A percentile compares a stretch with the other conserved stretches of the same genome.
phyloP scores from a whole-genome alignment of 306 rosid genomes.

The Ochetophila trinervis region DNA sequence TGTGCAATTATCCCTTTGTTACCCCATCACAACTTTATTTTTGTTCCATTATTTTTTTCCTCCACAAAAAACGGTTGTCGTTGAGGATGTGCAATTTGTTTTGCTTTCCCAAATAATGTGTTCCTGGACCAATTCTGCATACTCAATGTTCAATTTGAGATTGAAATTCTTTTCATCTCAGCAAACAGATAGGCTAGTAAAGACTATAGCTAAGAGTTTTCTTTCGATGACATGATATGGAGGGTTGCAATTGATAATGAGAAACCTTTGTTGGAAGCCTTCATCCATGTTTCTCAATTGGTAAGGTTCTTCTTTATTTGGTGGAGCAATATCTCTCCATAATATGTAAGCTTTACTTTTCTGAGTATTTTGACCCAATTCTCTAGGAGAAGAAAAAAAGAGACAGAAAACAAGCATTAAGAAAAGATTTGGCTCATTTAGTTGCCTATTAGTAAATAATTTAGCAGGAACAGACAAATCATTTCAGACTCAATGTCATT shows the following conservation, averaged over 20 bases:
- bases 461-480: neutral
- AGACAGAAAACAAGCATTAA: neutral
- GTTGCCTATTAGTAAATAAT: neutral
- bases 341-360: neutral
- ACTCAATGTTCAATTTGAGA: neutral
- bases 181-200: neutral
- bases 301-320: neutral
- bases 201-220: neutral
- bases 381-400: neutral
- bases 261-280: neutral
- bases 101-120: too few relatives aligned
- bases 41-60: too few relatives aligned
- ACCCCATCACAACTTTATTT: too few relatives aligned
- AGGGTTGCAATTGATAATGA: neutral
- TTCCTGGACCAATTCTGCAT: too few relatives aligned
- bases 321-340: neutral
- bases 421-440: neutral
- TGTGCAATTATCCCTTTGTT: too few relatives aligned
- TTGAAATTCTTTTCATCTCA: neutral
- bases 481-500: neutral
- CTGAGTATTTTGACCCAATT: neutral
- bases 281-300: too few relatives aligned
- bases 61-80: too few relatives aligned
- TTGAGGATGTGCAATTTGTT: too few relatives aligned
- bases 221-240: neutral